phyloP scores from a whole-genome alignment of 139 green algal genomes.

The Auxenochlorella protothecoides region DNA sequence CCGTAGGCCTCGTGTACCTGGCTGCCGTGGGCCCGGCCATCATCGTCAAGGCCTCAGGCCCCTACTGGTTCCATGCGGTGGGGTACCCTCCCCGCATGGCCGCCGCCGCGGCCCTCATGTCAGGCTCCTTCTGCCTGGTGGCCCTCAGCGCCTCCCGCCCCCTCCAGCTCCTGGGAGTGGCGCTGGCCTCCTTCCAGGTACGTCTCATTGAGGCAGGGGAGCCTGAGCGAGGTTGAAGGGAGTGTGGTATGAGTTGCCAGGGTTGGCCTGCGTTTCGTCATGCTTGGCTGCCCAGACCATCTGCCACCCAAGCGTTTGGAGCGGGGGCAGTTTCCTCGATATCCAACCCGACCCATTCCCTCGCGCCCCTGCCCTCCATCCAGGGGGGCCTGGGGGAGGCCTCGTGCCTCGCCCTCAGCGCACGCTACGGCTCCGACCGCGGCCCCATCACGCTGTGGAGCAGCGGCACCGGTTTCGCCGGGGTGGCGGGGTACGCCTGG shows the following conservation, averaged over 20 bases:
- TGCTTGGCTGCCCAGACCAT: too few relatives aligned
- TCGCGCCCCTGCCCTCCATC: background rate
- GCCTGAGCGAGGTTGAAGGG: too few relatives aligned
- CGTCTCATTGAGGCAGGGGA: too few relatives aligned
- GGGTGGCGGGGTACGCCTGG: slow-evolving; percentile 51
- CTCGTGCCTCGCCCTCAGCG: slow-evolving; percentile 36
- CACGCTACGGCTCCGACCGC: slow-evolving; percentile 17
- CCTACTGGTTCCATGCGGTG: slow-evolving; percentile 41
- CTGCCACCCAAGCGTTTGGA: too few relatives aligned
- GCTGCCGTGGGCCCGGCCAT: slow-evolving; percentile 39
- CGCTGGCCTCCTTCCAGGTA: slow-evolving; percentile 29
- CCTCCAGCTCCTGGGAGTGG: slow-evolving; percentile 44
- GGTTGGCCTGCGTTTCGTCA: background rate
- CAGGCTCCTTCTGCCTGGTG: slow-evolving; percentile 29
- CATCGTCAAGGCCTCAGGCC: slow-evolving; percentile 36
- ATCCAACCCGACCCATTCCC: too few relatives aligned
- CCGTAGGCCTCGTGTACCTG: slow-evolving; percentile 54
- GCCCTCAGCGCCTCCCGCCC: slow-evolving; percentile 13
- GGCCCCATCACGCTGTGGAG: slow-evolving; percentile 31
- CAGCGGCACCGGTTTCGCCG: slow-evolving; percentile 38
- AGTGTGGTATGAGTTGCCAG: too few relatives aligned
- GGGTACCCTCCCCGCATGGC: slow-evolving; percentile 30
- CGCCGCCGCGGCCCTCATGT: slow-evolving; percentile 32
- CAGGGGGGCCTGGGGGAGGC: slow-evolving; percentile 53
- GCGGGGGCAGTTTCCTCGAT: too few relatives aligned